Conservation (phyloP, 345 rosid species). For the Sisymbrium altissimum region DNA sequence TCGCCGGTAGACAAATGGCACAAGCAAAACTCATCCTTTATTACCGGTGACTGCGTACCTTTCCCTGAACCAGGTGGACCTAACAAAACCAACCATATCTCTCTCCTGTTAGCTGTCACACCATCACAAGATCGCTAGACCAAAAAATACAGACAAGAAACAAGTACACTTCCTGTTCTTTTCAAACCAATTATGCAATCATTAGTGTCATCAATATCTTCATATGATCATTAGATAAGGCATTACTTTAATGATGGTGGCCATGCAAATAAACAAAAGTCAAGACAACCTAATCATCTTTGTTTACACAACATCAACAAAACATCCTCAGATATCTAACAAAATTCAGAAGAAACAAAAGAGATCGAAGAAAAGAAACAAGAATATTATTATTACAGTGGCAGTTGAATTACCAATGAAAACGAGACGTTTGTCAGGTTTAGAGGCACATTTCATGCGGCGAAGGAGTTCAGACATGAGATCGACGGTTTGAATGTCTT, state of each 20-base stretch:
- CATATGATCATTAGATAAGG: not conserved
- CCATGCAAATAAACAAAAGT: not conserved
- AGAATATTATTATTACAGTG: not conserved
- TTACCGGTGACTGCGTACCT: conserved; percentile 94
- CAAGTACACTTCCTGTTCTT: not conserved
- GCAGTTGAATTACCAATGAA: conserved; percentile 56
- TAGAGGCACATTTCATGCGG: conserved; percentile 83
- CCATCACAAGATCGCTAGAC: not conserved
- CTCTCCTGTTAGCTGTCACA: not conserved
- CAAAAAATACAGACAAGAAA: not conserved
- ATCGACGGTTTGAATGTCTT: conserved; percentile 73
- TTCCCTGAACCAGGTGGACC: conserved; percentile 99
- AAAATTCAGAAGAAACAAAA: not conserved
- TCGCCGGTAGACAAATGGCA: conserved; percentile 99
- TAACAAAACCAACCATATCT: conserved; percentile 29
- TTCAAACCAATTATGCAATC: not conserved
- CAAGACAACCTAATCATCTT: not conserved
- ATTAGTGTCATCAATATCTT: too few species aligned
- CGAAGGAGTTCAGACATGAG: conserved; percentile 95
- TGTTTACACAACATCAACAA: not conserved
- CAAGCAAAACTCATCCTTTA: conserved; percentile 89
- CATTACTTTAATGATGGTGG: not conserved
- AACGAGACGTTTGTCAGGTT: conserved; percentile 91
- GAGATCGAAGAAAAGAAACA: not conserved
- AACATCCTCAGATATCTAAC: not conserved